A percentile compares a stretch with the other conserved stretches of the same genome.
phyloP scores from a whole-genome alignment of 179 eudicot species.

The Beta corolliflora region DNA sequence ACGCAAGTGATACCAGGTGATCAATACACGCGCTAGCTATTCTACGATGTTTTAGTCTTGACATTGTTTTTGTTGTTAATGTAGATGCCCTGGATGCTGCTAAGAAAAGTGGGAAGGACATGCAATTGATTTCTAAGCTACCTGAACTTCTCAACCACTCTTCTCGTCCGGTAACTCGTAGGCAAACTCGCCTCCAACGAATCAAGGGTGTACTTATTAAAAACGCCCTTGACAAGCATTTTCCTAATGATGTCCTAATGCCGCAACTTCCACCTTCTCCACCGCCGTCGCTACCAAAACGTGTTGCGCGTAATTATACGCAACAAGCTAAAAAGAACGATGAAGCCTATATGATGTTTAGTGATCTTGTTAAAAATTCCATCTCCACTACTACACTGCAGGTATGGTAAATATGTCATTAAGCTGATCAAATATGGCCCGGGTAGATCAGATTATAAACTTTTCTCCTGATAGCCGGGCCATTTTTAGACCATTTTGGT shows the following conservation, averaged over 20 bases:
- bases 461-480: too few species aligned
- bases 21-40: neutral
- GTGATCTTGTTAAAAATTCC: neutral
- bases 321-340: neutral
- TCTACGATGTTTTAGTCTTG: too few species aligned
- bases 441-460: too few species aligned
- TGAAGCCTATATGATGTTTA: neutral
- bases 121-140: neutral
- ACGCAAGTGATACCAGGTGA: too few species aligned
- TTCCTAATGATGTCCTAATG: neutral
- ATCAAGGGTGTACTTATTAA: neutral
- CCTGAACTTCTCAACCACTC: neutral
- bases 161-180: slow-evolving; percentile 10
- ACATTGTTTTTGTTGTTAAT: neutral
- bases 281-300: neutral
- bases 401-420: neutral
- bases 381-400: neutral
- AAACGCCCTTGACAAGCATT: slow-evolving; percentile 13
- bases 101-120: neutral
- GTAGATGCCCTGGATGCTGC: neutral
- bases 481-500: too few species aligned
- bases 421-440: neutral
- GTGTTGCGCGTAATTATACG: neutral
- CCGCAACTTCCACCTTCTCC: neutral
- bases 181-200: slow-evolving; percentile 9